Conservation (phyloP, 257 asterid species). For the Scutellaria galericulata region DNA sequence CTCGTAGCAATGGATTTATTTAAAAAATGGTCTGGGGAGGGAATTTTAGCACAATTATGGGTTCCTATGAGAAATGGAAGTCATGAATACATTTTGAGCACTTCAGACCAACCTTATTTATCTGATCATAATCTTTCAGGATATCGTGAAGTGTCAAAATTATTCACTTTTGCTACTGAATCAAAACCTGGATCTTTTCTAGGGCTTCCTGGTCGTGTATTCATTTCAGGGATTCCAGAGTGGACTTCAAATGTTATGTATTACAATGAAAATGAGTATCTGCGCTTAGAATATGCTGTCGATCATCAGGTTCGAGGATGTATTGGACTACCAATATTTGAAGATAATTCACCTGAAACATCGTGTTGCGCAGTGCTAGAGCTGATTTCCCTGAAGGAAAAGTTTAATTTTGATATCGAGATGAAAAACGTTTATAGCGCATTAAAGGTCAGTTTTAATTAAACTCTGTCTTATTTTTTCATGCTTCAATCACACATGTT, state of each 20-base stretch:
- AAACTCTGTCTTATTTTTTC: no score
- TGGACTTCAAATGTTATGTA: slow-evolving; percentile 83
- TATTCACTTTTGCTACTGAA: slow-evolving; percentile 66
- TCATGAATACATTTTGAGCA: slow-evolving; percentile 64
- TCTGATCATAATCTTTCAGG: slow-evolving; percentile 70
- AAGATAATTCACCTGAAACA: slow-evolving; percentile 48
- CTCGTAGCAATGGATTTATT: slow-evolving; percentile 62
- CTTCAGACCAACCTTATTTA: slow-evolving; percentile 71
- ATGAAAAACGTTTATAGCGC: slow-evolving; percentile 57
- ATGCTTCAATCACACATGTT: no score
- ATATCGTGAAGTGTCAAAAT: slow-evolving; percentile 78
- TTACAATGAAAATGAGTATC: slow-evolving; percentile 65
- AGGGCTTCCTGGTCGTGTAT: slow-evolving; percentile 96
- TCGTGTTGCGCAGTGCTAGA: slow-evolving; percentile 78
- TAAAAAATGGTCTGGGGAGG: slow-evolving; percentile 59
- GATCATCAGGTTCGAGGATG: slow-evolving; percentile 73
- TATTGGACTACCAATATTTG: slow-evolving; percentile 77
- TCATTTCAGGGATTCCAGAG: slow-evolving; percentile 69
- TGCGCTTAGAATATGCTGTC: slow-evolving; percentile 64
- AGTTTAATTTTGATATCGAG: slow-evolving; percentile 62
- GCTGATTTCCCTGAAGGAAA: slow-evolving; percentile 59
- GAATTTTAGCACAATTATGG: slow-evolving; percentile 80
- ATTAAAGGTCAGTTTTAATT: slow-evolving; percentile 56
- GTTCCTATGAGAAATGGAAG: slow-evolving; percentile 66
- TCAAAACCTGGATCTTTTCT: slow-evolving; percentile 50